Conservation (phyloP, 2,329 filamentous ascomycete genomes). For the Pseudogymnoascus sp. region DNA sequence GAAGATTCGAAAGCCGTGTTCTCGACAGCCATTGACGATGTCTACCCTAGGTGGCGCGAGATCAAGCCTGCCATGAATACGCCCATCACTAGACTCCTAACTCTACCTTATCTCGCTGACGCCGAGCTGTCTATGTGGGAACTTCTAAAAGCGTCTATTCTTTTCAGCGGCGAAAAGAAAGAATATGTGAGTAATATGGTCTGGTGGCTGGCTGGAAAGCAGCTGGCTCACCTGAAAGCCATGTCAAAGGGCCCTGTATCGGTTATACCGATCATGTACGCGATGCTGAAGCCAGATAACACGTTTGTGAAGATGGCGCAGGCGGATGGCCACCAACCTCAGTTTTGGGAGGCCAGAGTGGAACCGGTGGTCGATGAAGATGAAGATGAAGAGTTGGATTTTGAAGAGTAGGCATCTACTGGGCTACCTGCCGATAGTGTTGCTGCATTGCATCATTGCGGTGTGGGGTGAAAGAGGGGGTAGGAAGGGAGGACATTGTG, state of each 20-base stretch:
- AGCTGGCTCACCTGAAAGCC: constrained; percentile 23
- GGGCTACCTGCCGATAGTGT: not conserved
- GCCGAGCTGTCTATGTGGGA: constrained; percentile 32
- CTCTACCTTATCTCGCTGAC: constrained; percentile 10
- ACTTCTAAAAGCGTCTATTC: constrained; percentile 35
- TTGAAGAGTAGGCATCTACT: not conserved
- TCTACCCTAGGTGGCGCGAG: constrained; percentile 16
- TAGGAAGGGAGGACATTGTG: not conserved
- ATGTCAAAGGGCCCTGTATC: not conserved
- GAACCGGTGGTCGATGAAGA: not conserved
- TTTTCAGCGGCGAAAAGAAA: constrained; percentile 17
- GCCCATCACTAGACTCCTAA: constrained; percentile 15
- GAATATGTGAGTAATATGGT: constrained; percentile 11
- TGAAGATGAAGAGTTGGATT: constrained; percentile 2
- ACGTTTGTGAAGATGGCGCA: constrained; percentile 12
- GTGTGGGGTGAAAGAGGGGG: not conserved
- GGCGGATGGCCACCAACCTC: not conserved
- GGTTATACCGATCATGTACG: constrained; percentile 16
- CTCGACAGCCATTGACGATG: constrained; percentile 5
- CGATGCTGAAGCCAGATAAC: constrained; percentile 15
- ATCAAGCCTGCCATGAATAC: constrained; percentile 20
- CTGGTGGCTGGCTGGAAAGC: constrained; percentile 25
- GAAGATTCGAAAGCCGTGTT: constrained; percentile 9
- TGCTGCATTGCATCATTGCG: not conserved
- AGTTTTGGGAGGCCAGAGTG: not conserved